Base-by-base conservation (phyloP, 139 green algal genomes). In the Axilococcus clingmanii region DNA sequence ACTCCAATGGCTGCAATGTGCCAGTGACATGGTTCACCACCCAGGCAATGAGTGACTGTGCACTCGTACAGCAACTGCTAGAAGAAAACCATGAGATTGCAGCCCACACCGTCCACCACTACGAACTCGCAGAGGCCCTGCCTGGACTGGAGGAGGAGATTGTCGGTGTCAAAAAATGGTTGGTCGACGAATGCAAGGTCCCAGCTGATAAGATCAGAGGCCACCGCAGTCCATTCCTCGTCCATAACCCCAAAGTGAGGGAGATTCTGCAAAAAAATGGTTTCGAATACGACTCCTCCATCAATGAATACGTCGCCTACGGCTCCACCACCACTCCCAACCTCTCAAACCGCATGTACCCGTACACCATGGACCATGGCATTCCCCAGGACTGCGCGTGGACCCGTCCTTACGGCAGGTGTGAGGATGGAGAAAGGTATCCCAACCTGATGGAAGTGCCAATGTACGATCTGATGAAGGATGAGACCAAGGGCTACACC, bases 1-100 rank as follows among this genome's bases (percentile, higher is more conserved):
- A 69, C 28, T 27, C 51, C 19, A 68, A 68, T 32, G 53, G 61
- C 4, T 69, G 61, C 35, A 52, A 48, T 19, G 36, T 69, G 7
- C 47, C 50, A 19, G 61, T 52, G 38, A 69, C 61, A 27, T 69
- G 61, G 61, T 69, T 69, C 33, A 32, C 43, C 2, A 52, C 52
- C 17, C 40, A 61, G 35, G 27, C 37, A 38, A 48, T 48, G 8
- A 56, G 43, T 34, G 40, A 63, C 27, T 68, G 59, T 51, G 41
- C 33, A 30, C 51, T 68, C 32, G 40, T 50, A 2, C 37, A 40
- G 7, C n/a, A 23, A 17, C 44, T 68, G 9, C 62, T 32, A 22
- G 59, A 68, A 29, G 23, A 67, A n/a, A 67, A 67, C 51, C 30
- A 48, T 20, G 59, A 67, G 40, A 60, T 67, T 52, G 59, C 49